phyloP scores from a whole-genome alignment of 1,284 basidiomycete species.

The Athelia sp. region DNA sequence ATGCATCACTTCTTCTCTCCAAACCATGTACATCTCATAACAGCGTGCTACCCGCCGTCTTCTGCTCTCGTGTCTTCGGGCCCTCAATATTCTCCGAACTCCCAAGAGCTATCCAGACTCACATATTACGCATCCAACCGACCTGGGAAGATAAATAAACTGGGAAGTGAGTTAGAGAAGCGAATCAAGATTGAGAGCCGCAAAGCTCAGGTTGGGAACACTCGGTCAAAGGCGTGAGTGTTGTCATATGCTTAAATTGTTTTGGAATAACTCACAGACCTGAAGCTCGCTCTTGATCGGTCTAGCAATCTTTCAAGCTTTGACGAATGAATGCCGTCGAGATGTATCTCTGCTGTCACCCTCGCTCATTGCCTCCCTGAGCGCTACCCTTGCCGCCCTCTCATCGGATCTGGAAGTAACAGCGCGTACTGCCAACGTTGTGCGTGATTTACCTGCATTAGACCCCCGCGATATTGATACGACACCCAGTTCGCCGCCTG shows the following conservation, averaged over 20 bases:
- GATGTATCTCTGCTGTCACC: slow-evolving; percentile 83
- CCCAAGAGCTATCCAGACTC: slow-evolving; percentile 87
- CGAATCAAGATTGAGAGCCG: slow-evolving; percentile 64
- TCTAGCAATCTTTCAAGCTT: slow-evolving; percentile 77
- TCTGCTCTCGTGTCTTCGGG: slow-evolving; percentile 74
- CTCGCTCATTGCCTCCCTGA: slow-evolving; percentile 73
- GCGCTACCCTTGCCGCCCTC: slow-evolving; percentile 58
- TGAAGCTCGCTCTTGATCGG: slow-evolving; percentile 76
- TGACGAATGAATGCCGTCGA: slow-evolving; percentile 87
- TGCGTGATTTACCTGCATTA: too few relatives aligned
- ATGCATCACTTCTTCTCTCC: slow-evolving; percentile 70
- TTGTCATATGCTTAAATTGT: slow-evolving; percentile 5
- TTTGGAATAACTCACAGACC: slow-evolving; percentile 23
- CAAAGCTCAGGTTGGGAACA: slow-evolving; percentile 68
- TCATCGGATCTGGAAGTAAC: slow-evolving; percentile 80
- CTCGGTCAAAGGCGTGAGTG: slow-evolving; percentile 77
- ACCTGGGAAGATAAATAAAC: slow-evolving; percentile 85
- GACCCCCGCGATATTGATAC: too few relatives aligned
- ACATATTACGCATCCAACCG: slow-evolving; percentile 92
- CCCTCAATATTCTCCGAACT: slow-evolving; percentile 80
- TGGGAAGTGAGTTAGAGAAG: slow-evolving; percentile 82
- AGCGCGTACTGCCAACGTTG: slow-evolving; percentile 79
- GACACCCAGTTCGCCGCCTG: slow-evolving; percentile 80
- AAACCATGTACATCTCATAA: slow-evolving; percentile 83
- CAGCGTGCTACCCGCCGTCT: slow-evolving; percentile 86